Conservation (phyloP, 805 yeast species). For the Candida ficus region DNA sequence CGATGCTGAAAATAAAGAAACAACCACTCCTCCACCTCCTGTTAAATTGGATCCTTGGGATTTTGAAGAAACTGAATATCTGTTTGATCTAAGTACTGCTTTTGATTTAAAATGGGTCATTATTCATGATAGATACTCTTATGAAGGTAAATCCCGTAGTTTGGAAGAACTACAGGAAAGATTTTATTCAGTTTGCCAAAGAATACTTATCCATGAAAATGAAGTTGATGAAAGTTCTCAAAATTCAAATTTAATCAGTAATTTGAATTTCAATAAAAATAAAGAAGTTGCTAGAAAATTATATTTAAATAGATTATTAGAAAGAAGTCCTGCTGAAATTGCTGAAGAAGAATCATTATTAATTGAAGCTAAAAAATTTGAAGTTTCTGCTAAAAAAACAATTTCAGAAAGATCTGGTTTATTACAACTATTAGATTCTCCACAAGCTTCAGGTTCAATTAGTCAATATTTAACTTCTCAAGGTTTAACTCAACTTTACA, state of each 20-base stretch:
- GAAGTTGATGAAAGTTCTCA: constrained; percentile 35
- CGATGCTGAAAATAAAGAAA: not conserved
- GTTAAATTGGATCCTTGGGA: constrained; percentile 48
- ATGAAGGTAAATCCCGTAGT: constrained; percentile 32
- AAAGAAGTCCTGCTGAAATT: constrained; percentile 90
- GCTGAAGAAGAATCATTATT: constrained; percentile 96
- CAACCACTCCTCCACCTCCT: constrained; percentile 22
- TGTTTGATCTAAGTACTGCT: constrained; percentile 65
- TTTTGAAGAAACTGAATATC: constrained; percentile 68
- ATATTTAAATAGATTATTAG: constrained; percentile 69
- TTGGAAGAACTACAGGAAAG: constrained; percentile 82
- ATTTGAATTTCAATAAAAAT: constrained; percentile 62
- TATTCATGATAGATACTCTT: constrained; percentile 55
- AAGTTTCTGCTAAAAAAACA: constrained; percentile 86
- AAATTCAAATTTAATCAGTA: constrained; percentile 53
- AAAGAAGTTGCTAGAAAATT: constrained; percentile 77
- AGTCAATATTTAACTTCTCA: constrained; percentile 78
- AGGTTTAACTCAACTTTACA: constrained; percentile 83
- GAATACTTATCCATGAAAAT: constrained; percentile 41
- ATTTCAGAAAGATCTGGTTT: constrained; percentile 76
- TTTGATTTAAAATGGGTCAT: constrained; percentile 56
- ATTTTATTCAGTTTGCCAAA: constrained; percentile 64
- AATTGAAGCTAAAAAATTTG: constrained; percentile 88
- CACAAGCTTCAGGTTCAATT: constrained; percentile 69
- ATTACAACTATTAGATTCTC: constrained; percentile 78